These are phyloP conservation scores for Trichosporon inkin DNA, from an alignment of 1,284 basidiomycete genomes.

Conservation along the genomic window DNA sequence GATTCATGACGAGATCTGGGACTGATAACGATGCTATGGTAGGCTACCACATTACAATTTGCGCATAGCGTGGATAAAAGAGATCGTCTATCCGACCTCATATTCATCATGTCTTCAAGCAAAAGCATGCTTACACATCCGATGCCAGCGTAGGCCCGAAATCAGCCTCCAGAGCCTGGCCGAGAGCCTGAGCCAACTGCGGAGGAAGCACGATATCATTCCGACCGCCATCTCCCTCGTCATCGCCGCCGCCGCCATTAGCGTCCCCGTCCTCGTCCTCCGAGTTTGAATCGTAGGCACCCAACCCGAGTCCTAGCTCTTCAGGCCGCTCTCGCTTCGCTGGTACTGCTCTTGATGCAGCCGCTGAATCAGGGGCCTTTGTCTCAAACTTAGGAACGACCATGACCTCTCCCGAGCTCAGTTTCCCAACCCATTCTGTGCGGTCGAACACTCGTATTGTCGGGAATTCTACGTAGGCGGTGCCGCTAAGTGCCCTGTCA, in stretches of 20 bases:
- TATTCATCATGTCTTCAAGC: no score
- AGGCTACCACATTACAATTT: no score
- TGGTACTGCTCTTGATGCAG: not conserved
- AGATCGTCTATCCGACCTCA: no score
- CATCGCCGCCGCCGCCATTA: not conserved
- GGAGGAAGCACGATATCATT: slow-evolving; percentile 15
- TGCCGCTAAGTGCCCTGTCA: slow-evolving; percentile 56
- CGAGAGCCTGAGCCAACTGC: slow-evolving; percentile 30
- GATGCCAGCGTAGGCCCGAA: slow-evolving; percentile 24
- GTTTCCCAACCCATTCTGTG: slow-evolving; percentile 56
- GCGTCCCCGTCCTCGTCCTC: slow-evolving; percentile 16
- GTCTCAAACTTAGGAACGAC: slow-evolving; percentile 34
- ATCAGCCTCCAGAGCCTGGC: slow-evolving; percentile 25
- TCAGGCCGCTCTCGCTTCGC: not conserved
- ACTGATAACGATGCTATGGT: no score
- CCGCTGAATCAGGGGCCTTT: slow-evolving; percentile 52
- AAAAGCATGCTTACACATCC: slow-evolving; percentile 13
- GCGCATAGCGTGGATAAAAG: no score
- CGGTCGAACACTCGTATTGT: slow-evolving; percentile 68
- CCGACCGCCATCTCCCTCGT: not conserved
- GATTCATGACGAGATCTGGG: no score
- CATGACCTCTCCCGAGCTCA: slow-evolving; percentile 45
- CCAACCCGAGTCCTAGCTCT: slow-evolving; percentile 8
- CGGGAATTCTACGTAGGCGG: slow-evolving; percentile 73
- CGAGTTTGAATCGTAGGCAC: slow-evolving; percentile 27